These are phyloP conservation scores for Drechmeria coniospora DNA, from an alignment of 2,329 filamentous ascomycete species.

Conservation along the genomic window DNA sequence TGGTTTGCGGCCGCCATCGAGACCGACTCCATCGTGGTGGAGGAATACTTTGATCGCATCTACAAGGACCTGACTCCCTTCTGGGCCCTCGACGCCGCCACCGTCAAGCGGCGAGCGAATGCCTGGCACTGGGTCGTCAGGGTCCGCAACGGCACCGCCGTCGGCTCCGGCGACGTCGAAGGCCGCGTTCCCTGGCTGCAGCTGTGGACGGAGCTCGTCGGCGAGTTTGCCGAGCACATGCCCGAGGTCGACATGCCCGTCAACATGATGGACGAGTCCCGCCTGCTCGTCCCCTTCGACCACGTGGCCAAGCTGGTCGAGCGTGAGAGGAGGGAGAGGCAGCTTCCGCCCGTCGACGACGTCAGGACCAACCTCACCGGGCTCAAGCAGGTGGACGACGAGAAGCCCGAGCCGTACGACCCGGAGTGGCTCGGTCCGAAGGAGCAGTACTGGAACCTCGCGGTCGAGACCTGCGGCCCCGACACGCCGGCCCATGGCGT, in stretches of 20 bases:
- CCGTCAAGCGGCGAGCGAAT: slow-evolving; percentile 22
- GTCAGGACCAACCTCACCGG: slow-evolving; percentile 29
- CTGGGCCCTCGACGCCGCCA: slow-evolving; percentile 35
- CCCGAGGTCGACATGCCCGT: slow-evolving; percentile 54
- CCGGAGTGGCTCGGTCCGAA: slow-evolving; percentile 31
- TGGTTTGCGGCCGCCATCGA: slow-evolving; percentile 41
- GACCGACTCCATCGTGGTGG: slow-evolving; percentile 39
- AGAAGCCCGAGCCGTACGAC: slow-evolving; percentile 21
- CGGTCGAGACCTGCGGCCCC: slow-evolving; percentile 40
- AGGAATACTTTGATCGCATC: slow-evolving; percentile 50
- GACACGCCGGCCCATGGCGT: slow-evolving; percentile 30
- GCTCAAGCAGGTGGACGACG: slow-evolving; percentile 19
- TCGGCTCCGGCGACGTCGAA: slow-evolving; percentile 21
- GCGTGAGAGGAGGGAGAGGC: slow-evolving; percentile 28
- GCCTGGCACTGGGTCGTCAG: slow-evolving; percentile 29
- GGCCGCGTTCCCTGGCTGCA: slow-evolving; percentile 28
- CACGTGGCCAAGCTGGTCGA: slow-evolving; percentile 34
- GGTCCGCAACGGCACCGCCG: slow-evolving; percentile 29
- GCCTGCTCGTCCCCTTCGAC: slow-evolving; percentile 45
- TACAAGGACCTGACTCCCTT: slow-evolving; percentile 47
- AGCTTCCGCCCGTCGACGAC: slow-evolving; percentile 24
- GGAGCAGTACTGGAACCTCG: slow-evolving; percentile 43
- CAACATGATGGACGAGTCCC: slow-evolving; percentile 48
- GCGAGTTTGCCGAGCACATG: slow-evolving; percentile 34
- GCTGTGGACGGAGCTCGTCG: slow-evolving; percentile 32